phyloP scores from a whole-genome alignment of 169 alveolate genomes.

The Plasmodium vinckei region DNA sequence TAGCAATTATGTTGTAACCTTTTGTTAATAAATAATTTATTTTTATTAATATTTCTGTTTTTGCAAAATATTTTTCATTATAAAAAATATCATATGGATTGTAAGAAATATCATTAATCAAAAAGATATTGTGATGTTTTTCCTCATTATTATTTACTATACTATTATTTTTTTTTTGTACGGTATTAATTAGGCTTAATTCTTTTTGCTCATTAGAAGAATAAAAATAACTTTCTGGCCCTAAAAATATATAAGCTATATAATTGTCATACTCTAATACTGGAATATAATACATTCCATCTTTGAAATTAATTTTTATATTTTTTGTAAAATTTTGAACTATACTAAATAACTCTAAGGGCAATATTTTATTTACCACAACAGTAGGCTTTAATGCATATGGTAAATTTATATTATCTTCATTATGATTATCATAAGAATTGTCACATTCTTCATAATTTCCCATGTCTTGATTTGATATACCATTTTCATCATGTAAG shows the following conservation, averaged over 20 bases:
- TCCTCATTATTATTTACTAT: background rate
- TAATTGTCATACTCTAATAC: constrained; percentile 60
- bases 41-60: constrained; percentile 46
- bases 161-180: background rate
- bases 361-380: constrained; percentile 24
- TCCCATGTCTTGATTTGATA: background rate
- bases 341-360: constrained; percentile 49
- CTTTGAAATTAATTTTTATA: constrained; percentile 40
- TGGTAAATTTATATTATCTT: background rate
- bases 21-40: constrained; percentile 68
- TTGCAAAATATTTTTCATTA: constrained; percentile 43
- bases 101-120: constrained; percentile 39
- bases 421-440: background rate
- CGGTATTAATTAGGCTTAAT: background rate
- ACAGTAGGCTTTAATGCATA: background rate
- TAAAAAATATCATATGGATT: constrained; percentile 64
- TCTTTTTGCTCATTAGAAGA: constrained; percentile 12
- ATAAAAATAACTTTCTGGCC: constrained; percentile 46
- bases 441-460: background rate
- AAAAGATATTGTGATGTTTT: constrained; percentile 6
- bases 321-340: constrained; percentile 41
- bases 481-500: background rate
- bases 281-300: constrained; percentile 31
- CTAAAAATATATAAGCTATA: constrained; percentile 56
- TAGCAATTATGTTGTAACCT: constrained; percentile 57